Base-by-base conservation (phyloP, 1,284 basidiomycete genomes). In the Trichosporon sp. region DNA sequence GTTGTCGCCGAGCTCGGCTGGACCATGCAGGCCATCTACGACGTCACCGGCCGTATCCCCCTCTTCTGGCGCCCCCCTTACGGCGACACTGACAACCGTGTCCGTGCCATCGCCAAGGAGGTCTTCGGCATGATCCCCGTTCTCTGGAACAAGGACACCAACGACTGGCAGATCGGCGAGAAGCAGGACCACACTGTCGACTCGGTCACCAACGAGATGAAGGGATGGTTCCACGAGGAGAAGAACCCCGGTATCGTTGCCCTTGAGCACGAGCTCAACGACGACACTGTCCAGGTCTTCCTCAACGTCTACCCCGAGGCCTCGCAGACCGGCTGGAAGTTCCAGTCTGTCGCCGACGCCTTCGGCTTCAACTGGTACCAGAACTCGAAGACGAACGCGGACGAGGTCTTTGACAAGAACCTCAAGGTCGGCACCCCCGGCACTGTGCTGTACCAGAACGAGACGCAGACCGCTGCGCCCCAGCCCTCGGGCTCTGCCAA, bases 1-100 rank as follows among this genome's bases (percentile, higher is more conserved):
- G 84, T 88, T 66, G 80, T 87, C 9, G 85, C 83, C 66, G 86
- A 87, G 77, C 83, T 88, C 53, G 86, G 85, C 32, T 84, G 82
- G 83, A 84, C 83, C 7, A 80, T 80, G 73, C 79, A 83, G 72
- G 80, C 81, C 69, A 81, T 83, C 65, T 70, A 75, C 44, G 82
- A 83, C 72, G 70, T 81, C 21, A 81, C 75, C 38, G 80, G 79
- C 66, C 78, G 76, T 58, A 73, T 79, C 67, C 82, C 78, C 60
- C 77, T 72, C 68, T 85, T 75, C 76, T 84, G 80, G 83, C 76
- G 80, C 68, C 83, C 83, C 38, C 83, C 83, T 53, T 83, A 76
- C 73, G 84, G 85, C 35, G 85, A 86, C 74, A 76, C 78, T 65
- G 85, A 86, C 74, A 85, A 86, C 78, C 84, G 86, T 68, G 85